Conservation (phyloP, 495 filamentous ascomycete species). For the Aspergillus saccharolyticus region DNA sequence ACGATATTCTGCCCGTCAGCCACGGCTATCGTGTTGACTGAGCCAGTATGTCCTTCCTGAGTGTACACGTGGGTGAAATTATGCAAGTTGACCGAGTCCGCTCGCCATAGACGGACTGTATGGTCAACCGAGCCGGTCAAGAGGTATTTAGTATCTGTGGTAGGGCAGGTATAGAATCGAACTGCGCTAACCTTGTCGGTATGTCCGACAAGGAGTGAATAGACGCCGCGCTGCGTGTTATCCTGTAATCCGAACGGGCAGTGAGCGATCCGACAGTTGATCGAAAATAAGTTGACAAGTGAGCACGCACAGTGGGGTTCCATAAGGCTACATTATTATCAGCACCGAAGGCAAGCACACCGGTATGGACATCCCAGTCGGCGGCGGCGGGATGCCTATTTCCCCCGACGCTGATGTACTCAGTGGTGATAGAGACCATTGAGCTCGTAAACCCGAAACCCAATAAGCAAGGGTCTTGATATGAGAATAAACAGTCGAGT, state of each 20-base stretch:
- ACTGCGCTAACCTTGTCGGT: constrained; percentile 77
- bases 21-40: constrained; percentile 74
- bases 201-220: constrained; percentile 71
- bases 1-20: constrained; percentile 52
- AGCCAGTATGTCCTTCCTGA: constrained; percentile 59
- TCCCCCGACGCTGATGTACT: constrained; percentile 78
- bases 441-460: constrained; percentile 1
- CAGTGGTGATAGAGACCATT: constrained; percentile 45
- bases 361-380: constrained; percentile 73
- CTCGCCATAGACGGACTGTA: constrained; percentile 67
- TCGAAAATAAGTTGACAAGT: not conserved
- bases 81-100: constrained; percentile 14
- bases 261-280: constrained; percentile 10
- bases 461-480: no score
- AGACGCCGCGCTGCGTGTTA: constrained; percentile 51
- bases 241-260: constrained; percentile 35
- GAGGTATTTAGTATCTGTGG: constrained; percentile 49
- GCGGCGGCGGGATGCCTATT: constrained; percentile 86
- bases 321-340: constrained; percentile 86
- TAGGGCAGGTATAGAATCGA: constrained; percentile 61
- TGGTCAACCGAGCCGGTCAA: constrained; percentile 81
- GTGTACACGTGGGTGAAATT: constrained; percentile 42
- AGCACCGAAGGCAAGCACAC: constrained; percentile 82
- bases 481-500: no score
- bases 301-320: constrained; percentile 67